Base-by-base conservation (phyloP, 2,329 filamentous ascomycete genomes). In the Neonectria sp. region DNA sequence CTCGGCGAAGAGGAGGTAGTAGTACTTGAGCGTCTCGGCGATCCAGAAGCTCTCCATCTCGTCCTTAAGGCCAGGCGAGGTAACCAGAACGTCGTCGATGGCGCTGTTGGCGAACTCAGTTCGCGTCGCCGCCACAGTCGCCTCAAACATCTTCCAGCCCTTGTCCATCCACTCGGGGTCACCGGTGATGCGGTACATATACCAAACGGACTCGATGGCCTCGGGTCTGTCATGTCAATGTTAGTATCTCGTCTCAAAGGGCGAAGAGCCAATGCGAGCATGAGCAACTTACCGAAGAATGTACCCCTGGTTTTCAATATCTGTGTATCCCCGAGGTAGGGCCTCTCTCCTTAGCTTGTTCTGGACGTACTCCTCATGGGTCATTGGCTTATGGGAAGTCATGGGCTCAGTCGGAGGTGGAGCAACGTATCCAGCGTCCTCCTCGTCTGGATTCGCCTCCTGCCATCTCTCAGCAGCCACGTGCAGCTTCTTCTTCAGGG, bases 21-120 rank as follows among this genome's bases (percentile, higher is more conserved):
- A 97, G 78, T 97, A 97, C 84, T 97, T 98, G 73, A 97, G 84
- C 46, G 94, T 97, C 85, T 97, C 95, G 4, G 93, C 93, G 68
- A 94, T 85, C 93, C 95, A 97, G 80, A 97, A 97, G 76, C 92
- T 95, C 83, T 97, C 92, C 93, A 95, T 95, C 72, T 86, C 84
- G 78, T 95, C 89, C 45, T 80, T 78, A 61, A 86, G 82, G 11
- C 74, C 75, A 1, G 85, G 80, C 21, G 85, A 78, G 1, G 79
- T 65, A 6, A 69, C 63, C 27, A 86, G 81, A 13, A 95, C 91
- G 75, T 93, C 89, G 55, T 85, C 80, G 61, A 96, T 89, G 43
- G 92, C 93, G 12, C 89, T 91, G 81, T 94, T 90, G 9, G 90
- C 94, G 55, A 87, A 86, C 13, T 89, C 82, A 0, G 93, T 92